phyloP scores from a whole-genome alignment of 2,329 filamentous ascomycete species.

The Fusarium solani-melongenae region DNA sequence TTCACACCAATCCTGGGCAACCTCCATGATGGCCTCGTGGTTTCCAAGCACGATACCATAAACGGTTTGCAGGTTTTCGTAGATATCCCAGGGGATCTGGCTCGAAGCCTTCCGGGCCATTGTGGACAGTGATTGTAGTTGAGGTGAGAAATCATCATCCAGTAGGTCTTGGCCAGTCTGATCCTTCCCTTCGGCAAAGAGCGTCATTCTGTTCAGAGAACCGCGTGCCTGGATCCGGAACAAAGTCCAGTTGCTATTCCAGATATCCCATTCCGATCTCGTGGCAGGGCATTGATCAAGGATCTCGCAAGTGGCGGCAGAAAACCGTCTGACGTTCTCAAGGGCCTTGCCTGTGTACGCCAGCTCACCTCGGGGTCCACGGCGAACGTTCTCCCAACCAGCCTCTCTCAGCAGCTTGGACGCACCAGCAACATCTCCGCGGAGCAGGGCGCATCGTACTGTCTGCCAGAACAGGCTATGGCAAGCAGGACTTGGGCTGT shows the following conservation, averaged over 20 bases:
- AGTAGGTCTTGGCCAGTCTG: constrained; percentile 50
- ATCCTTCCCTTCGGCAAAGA: constrained; percentile 82
- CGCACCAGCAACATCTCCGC: constrained; percentile 77
- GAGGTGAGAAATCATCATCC: constrained; percentile 50
- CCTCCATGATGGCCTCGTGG: constrained; percentile 77
- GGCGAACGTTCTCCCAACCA: constrained; percentile 81
- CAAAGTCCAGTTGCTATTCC: constrained; percentile 82
- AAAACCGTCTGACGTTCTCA: constrained; percentile 79
- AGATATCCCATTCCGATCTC: constrained; percentile 82
- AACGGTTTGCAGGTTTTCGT: constrained; percentile 82
- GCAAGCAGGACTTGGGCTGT: constrained; percentile 78
- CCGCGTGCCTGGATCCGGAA: constrained; percentile 82
- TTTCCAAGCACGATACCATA: constrained; percentile 86
- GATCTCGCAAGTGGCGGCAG: constrained; percentile 74
- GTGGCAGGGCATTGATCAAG: constrained; percentile 79
- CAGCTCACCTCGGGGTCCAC: constrained; percentile 70
- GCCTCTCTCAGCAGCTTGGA: constrained; percentile 77
- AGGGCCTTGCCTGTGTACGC: constrained; percentile 82
- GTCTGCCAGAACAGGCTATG: constrained; percentile 88
- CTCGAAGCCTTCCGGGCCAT: constrained; percentile 83
- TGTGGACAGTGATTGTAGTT: constrained; percentile 68
- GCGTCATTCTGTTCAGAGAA: constrained; percentile 76
- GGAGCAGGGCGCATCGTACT: constrained; percentile 78
- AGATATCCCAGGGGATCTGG: constrained; percentile 89
- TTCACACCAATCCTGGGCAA: constrained; percentile 92